A percentile compares a stretch with the other conserved stretches of the same genome.
phyloP scores from a whole-genome alignment of 108 stramenopile genomes.

The Pseudonitzschia delicatissima region DNA sequence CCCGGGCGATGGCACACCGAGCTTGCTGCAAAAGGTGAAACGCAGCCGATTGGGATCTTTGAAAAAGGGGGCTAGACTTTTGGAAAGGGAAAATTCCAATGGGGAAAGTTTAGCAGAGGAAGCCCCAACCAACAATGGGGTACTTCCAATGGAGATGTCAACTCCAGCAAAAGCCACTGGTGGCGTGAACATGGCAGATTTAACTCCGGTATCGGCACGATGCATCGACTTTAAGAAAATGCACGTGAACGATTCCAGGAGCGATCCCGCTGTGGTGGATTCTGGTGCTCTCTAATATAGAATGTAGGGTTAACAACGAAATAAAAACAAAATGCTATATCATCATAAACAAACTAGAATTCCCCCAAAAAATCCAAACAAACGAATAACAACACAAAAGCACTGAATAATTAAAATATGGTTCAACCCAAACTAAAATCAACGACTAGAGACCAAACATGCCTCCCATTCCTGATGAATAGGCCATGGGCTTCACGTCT shows the following conservation, averaged over 20 bases:
- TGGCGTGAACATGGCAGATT: constrained; percentile 7
- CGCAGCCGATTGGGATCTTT: constrained; percentile 31
- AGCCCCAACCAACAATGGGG: background rate
- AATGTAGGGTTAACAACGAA: background rate
- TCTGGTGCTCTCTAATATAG: background rate
- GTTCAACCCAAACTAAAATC: background rate
- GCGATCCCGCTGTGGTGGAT: constrained; percentile 6
- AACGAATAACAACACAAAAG: background rate
- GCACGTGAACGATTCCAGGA: constrained; percentile 16
- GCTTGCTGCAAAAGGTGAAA: constrained; percentile 20
- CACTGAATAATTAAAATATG: background rate
- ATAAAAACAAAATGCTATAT: background rate
- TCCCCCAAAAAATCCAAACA: background rate
- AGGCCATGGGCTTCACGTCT: constrained; percentile 95
- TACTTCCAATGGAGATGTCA: constrained; percentile 8
- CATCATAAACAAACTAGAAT: background rate
- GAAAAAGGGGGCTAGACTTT: constrained; percentile 15
- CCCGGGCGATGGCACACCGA: constrained; percentile 22
- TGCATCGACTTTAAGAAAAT: constrained; percentile 45
- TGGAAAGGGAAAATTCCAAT: constrained; percentile 12
- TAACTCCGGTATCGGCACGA: constrained; percentile 44
- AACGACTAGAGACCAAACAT: constrained; percentile 34
- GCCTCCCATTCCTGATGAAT: constrained; percentile 92
- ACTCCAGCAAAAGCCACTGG: constrained; percentile 16
- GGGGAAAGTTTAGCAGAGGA: background rate